These are phyloP conservation scores for Crinitomyces ghanaensis DNA, from an alignment of 805 yeast species.

Conservation along the genomic window DNA sequence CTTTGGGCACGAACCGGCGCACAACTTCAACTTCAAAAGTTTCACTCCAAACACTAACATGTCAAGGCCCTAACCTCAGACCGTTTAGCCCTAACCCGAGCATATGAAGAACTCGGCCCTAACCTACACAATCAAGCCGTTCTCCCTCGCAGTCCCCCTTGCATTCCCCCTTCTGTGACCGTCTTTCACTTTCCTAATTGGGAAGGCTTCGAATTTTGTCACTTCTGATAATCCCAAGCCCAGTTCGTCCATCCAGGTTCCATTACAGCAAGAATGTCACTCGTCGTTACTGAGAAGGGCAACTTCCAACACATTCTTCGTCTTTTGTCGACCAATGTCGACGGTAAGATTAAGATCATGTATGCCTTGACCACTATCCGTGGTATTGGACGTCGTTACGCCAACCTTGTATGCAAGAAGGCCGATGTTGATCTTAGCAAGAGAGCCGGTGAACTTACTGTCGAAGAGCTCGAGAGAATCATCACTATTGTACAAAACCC, in stretches of 20 bases:
- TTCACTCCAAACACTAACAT: no score
- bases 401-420: slow-evolving; percentile 99
- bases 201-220: no score
- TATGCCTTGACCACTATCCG: slow-evolving; percentile 99
- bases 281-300: slow-evolving; percentile 98
- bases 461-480: slow-evolving; percentile 99
- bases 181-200: slow-evolving; percentile 5
- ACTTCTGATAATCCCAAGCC: no score
- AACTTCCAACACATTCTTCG: slow-evolving; percentile 99
- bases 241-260: slow-evolving; percentile 1
- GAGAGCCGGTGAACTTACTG: slow-evolving; percentile 99
- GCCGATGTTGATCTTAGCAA: slow-evolving; percentile 97
- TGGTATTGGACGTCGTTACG: slow-evolving; percentile 99
- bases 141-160: no score
- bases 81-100: no score
- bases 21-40: no score
- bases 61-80: no score
- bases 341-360: slow-evolving; percentile 99
- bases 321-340: slow-evolving; percentile 99
- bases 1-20: no score
- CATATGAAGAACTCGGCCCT: no score
- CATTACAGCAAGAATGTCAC: slow-evolving; percentile 53
- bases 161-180: not conserved
- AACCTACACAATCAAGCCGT: no score
- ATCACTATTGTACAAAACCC: slow-evolving; percentile 99